A percentile compares a stretch with the other conserved stretches of the same genome.
Conservation (phyloP, 2,329 filamentous ascomycete species). For the Cercospora nicotianae region DNA sequence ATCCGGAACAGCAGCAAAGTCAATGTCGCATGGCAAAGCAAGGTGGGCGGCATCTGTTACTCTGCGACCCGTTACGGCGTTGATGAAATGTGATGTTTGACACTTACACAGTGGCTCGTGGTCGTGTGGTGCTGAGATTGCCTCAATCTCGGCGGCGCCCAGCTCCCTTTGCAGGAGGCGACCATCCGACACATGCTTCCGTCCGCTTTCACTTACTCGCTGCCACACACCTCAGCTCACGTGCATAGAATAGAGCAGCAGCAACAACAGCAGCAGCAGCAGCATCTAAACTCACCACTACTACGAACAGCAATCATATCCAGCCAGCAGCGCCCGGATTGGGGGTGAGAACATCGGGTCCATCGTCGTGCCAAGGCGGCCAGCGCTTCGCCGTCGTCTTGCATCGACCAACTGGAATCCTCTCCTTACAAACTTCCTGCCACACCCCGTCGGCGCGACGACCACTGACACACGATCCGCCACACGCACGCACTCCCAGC, state of each 20-base stretch:
- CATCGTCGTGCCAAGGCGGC: not conserved
- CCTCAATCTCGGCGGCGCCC: conserved; percentile 3
- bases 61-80: not conserved
- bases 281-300: not conserved
- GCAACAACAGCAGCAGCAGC: not conserved
- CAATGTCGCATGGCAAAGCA: conserved; percentile 7
- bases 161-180: conserved; percentile 8
- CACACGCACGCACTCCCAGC: not conserved
- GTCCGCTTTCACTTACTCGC: not conserved
- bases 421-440: conserved; percentile 2
- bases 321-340: not conserved
- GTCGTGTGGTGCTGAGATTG: conserved; percentile 6
- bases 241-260: not conserved
- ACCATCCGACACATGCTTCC: not conserved
- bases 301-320: not conserved
- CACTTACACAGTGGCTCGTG: not conserved
- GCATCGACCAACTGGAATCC: conserved; percentile 1
- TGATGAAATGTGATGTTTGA: not conserved
- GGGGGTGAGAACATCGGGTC: not conserved
- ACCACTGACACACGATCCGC: conserved; percentile 5
- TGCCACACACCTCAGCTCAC: not conserved
- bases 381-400: not conserved
- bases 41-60: conserved; percentile 3
- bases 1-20: conserved; percentile 9
- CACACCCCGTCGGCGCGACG: not conserved